Percentiles rank a stretch among this genome's conserved stretches.
These are phyloP conservation scores for Rhizopogon rudus DNA, from an alignment of 768 basidiomycete species.

Conservation along the genomic window DNA sequence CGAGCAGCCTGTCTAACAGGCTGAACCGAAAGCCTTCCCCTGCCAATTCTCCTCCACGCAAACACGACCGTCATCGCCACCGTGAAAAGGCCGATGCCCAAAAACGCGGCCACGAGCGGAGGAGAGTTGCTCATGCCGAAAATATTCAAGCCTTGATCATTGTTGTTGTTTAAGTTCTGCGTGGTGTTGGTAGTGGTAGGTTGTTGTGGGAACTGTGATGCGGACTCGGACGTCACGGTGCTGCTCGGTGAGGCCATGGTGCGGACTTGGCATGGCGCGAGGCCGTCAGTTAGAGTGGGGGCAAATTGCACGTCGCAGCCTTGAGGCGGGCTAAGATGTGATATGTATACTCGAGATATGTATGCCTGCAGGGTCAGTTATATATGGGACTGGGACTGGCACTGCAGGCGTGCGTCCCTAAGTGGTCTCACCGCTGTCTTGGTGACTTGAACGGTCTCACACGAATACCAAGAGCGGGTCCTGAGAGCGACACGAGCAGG, in stretches of 20 bases:
- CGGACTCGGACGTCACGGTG: background rate
- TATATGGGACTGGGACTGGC: conserved; percentile 4
- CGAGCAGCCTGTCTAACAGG: background rate
- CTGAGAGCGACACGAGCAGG: conserved; percentile 4
- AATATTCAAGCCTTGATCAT: background rate
- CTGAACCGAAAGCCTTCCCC: conserved; percentile 3
- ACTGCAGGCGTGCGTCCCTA: background rate
- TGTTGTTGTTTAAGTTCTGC: background rate
- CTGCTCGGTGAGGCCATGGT: conserved; percentile 13
- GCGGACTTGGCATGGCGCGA: conserved; percentile 9
- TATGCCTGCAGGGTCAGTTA: conserved; percentile 1
- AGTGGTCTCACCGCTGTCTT: background rate
- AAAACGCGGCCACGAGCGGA: conserved; percentile 53
- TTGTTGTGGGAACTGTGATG: conserved; percentile 3
- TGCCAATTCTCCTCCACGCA: conserved; percentile 37
- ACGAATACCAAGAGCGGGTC: conserved; percentile 1
- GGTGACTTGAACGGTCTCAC: conserved; percentile 2
- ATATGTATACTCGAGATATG: background rate
- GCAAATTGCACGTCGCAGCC: conserved; percentile 4
- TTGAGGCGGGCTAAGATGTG: conserved; percentile 9
- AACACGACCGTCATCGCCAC: conserved; percentile 45
- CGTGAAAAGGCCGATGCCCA: conserved; percentile 53
- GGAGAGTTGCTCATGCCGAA: conserved; percentile 39
- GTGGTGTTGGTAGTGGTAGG: conserved; percentile 1
- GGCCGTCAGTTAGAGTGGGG: background rate